Conservation (phyloP, 257 asterid species). For the Echites panduratus region DNA sequence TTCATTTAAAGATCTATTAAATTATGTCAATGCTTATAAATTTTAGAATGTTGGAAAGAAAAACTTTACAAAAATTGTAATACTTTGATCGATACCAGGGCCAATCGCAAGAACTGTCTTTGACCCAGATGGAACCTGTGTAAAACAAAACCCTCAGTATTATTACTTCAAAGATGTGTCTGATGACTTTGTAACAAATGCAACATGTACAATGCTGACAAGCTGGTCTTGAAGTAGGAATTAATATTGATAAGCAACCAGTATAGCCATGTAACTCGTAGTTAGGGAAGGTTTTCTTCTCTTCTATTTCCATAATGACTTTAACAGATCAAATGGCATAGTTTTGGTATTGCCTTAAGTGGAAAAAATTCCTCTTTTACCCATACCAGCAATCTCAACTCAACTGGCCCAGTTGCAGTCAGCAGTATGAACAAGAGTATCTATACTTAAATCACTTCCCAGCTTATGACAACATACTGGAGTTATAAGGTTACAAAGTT, state of each 20-base stretch:
- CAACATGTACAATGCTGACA: background rate
- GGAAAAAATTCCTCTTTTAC: background rate
- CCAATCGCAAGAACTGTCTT: slow-evolving; percentile 94
- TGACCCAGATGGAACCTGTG: slow-evolving; percentile 87
- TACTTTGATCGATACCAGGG: slow-evolving; percentile 54
- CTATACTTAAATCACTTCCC: background rate
- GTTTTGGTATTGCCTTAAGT: background rate
- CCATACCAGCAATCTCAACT: too few species aligned
- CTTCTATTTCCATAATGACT: background rate
- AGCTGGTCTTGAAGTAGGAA: background rate
- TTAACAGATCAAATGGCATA: background rate
- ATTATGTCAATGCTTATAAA: background rate
- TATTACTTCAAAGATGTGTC: background rate
- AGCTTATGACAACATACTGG: background rate
- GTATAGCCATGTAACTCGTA: too few species aligned
- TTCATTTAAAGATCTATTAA: background rate
- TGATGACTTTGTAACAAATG: background rate
- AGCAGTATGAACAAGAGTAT: background rate
- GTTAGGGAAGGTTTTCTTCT: background rate
- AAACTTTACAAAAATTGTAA: background rate
- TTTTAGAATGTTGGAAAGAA: background rate
- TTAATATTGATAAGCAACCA: background rate
- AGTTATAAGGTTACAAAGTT: background rate
- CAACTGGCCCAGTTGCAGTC: too few species aligned
- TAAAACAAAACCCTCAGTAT: background rate